phyloP scores from a whole-genome alignment of 441 rosid species.

The Kokia cookei region DNA sequence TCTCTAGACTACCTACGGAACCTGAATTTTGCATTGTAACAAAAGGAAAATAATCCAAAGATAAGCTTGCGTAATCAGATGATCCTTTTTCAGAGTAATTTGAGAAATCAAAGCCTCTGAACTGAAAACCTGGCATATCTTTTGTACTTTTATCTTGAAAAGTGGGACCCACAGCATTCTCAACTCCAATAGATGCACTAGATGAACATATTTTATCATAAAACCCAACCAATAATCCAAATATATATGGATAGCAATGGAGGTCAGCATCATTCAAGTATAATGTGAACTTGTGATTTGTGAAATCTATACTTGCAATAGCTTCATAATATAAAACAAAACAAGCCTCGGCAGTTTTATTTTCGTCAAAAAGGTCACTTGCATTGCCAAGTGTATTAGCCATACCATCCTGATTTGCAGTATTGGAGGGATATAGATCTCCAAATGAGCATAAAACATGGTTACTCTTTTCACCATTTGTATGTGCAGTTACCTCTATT shows the following conservation, averaged over 20 bases:
- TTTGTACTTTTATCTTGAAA: constrained; percentile 25
- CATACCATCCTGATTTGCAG: constrained; percentile 33
- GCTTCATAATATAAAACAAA: constrained; percentile 57
- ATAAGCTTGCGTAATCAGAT: constrained; percentile 45
- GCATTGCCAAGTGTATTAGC: constrained; percentile 17
- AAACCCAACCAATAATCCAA: constrained; percentile 55
- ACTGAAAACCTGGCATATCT: constrained; percentile 34
- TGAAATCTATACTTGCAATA: constrained; percentile 22
- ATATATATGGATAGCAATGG: constrained; percentile 74
- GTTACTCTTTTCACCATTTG: constrained; percentile 32
- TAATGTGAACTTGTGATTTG: constrained; percentile 37
- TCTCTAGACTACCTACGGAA: constrained; percentile 49
- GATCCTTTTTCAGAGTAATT: constrained; percentile 56
- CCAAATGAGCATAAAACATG: constrained; percentile 54
- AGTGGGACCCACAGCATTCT: constrained; percentile 18
- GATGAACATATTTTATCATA: constrained; percentile 41
- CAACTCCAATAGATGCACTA: constrained; percentile 24
- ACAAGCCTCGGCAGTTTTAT: constrained; percentile 35
- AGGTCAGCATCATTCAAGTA: constrained; percentile 64
- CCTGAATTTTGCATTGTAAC: constrained; percentile 50
- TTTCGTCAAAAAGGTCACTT: constrained; percentile 16
- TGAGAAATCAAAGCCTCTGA: constrained; percentile 73
- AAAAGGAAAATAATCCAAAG: constrained; percentile 74
- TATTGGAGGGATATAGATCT: constrained; percentile 27
- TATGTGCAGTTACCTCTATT: constrained; percentile 38